Evolutionary conservation across 345 rosid genomes (phyloP), one percentile per base, ranked within the genome.

Genomic region (Arabidopsis arenosa): DNA sequence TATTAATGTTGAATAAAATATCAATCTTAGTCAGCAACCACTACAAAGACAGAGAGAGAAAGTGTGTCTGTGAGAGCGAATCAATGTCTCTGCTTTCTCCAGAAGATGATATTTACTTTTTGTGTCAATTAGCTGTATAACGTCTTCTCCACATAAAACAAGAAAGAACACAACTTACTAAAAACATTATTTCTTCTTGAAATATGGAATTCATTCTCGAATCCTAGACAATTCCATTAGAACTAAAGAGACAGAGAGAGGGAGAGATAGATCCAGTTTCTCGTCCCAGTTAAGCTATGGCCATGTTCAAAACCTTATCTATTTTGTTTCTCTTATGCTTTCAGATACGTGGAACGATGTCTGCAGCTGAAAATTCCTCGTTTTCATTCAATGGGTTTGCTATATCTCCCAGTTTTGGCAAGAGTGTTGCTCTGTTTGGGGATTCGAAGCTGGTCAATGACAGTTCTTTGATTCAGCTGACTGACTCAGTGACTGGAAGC

Each of bases 401-500:
- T 49, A 78, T 80, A 80, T 81, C 85, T 83, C 81, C 79, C 9
- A 81, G 48, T 67, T 81, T 89, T 80, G 76, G 75, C 64, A 72
- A 88, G 81, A 73, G 33, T 44, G 73, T 53, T 60, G 84, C 84
- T 75, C 76, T 93, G 30, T 80, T 80, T 45, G 97, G 98, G 21
- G 94, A 88, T 78, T 90, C 93, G 23, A 82, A 74, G 84, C 85
- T 83, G 68, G 83, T 67, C 40, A 59, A 26, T 65, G 80, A 81
- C 36, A 83, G 78, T 45, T 84, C 88, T 40, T 57, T 79, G 61
- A 74, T 93, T 78, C 94, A 83, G 77, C 86, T 93, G 32, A 86
- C 96, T 44, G 72, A 75, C 63, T 74, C 88, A 0, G 85, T 72
- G 79, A 80, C 77, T 80, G 61, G 77, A 12, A 77, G 76, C 39